Evolutionary conservation across 148 eudicot genomes (phyloP), one percentile per base, ranked within the genome.

Genomic region (Cornus controversa): DNA sequence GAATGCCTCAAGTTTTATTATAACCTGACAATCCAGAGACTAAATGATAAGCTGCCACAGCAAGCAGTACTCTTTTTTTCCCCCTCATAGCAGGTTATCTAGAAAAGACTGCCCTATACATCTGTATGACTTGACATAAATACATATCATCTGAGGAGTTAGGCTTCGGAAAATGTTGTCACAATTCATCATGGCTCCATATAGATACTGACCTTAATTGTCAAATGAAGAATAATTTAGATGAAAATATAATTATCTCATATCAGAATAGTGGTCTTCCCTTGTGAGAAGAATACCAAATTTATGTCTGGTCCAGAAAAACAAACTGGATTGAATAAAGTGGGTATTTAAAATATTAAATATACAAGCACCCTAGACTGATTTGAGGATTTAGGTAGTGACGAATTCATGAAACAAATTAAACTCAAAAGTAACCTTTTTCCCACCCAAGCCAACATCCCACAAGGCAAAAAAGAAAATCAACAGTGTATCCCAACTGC

Each of bases 1-100:
- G 85, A 96, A 90, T 81, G 95, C 98, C 88, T 89, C 99, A 96
- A 93, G 90, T 81, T 40, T 40, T 40, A 40, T 3, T 6, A 40
- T 40, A 3, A 40, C 45, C 45, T 40, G 45, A 40, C 45, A 40
- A 40, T 40, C 45, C 45, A 40, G 7, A 40, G 7, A 40, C 45
- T 40, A 40, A 40, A 40, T 40, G 8, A 40, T 40, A 40, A 40
- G 45, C 45, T 40, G 45, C 45, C 45, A 40, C 45, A 40, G 7
- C 45, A 40, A 40, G 6, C 45, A 40, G 34, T 31, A 31, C 4
- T 31, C 4, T 31, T 29, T 31, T 31, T 31, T 22, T 66, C 25
- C 45, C 45, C 45, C 45, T 40, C 10, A 9, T 40, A 40, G 45
- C 45, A 40, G 45, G 45, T 40, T 4, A 40, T 40, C 0, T 6